These are phyloP conservation scores for Mortierella sp. DNA, from an alignment of 371 early-diverging fungal species.

Conservation along the genomic window DNA sequence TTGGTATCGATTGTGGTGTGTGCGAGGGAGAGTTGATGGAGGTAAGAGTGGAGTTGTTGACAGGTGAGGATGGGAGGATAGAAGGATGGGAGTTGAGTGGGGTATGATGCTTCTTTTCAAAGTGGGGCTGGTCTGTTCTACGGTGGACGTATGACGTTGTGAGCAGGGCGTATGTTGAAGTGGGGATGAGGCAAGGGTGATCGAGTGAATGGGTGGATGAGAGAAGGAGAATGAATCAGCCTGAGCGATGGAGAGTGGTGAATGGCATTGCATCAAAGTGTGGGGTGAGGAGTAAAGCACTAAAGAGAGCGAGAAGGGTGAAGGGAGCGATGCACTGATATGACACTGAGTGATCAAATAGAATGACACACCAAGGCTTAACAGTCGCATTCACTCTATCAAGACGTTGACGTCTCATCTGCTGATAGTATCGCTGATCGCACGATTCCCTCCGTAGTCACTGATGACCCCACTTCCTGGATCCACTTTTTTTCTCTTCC, in stretches of 20 bases:
- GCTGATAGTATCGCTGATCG: not conserved
- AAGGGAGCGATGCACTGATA: not conserved
- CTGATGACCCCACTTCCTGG: not conserved
- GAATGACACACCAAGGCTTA: not conserved
- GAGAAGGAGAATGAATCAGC: not conserved
- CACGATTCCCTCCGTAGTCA: not conserved
- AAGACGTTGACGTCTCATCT: not conserved
- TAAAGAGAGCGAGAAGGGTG: not conserved
- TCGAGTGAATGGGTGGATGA: not conserved
- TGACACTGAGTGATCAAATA: not conserved
- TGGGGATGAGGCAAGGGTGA: conserved; percentile 1
- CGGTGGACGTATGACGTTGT: not conserved
- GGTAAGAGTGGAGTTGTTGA: not conserved
- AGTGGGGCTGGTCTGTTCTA: not conserved
- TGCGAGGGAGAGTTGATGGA: not conserved
- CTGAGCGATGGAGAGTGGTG: not conserved
- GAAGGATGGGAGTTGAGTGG: not conserved
- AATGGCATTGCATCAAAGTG: not conserved
- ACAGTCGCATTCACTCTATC: not conserved
- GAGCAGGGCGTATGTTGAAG: not conserved
- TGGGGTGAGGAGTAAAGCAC: not conserved
- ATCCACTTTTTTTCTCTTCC: not conserved
- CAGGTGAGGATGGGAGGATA: not conserved
- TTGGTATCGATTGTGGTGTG: not conserved
- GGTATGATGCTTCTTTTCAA: not conserved